phyloP scores from a whole-genome alignment of 2,329 filamentous ascomycete genomes.

The Pseudogymnoascus sp. region DNA sequence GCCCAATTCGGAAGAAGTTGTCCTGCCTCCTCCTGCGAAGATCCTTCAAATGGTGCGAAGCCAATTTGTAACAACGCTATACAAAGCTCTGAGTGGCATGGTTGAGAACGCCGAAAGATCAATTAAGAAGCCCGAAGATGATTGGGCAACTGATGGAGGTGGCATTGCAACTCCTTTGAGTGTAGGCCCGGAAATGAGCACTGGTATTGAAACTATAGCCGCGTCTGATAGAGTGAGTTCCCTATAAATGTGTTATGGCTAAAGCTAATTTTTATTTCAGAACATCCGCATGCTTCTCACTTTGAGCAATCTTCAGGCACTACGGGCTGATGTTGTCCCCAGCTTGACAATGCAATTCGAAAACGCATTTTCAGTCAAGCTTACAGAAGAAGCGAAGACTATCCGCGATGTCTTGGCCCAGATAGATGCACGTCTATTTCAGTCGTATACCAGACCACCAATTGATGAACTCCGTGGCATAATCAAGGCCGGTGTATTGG shows the following conservation, averaged over 20 bases:
- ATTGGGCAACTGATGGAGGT: conserved; percentile 28
- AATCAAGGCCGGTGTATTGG: conserved; percentile 65
- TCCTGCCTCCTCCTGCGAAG: conserved; percentile 78
- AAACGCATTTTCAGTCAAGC: conserved; percentile 83
- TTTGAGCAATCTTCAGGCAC: conserved; percentile 79
- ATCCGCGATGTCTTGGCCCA: conserved; percentile 85
- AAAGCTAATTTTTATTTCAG: conserved; percentile 36
- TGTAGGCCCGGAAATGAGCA: conserved; percentile 30
- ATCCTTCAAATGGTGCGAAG: conserved; percentile 82
- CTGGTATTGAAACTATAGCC: conserved; percentile 44
- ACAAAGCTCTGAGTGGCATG: conserved; percentile 90
- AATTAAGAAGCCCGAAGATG: conserved; percentile 46
- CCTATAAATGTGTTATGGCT: neutral
- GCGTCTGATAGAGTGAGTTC: conserved; percentile 43
- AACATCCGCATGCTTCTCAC: conserved; percentile 91
- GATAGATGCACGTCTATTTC: conserved; percentile 85
- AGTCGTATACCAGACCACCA: conserved; percentile 78
- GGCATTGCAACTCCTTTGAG: conserved; percentile 27
- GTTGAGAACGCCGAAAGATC: conserved; percentile 89
- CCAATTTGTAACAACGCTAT: conserved; percentile 88
- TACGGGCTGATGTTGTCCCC: conserved; percentile 76
- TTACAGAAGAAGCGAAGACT: conserved; percentile 87
- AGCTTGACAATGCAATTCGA: conserved; percentile 89
- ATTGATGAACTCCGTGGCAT: conserved; percentile 60
- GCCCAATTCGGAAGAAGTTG: conserved; percentile 65